Conservation (phyloP, 1,284 basidiomycete genomes). For the Papiliotrema flavescens region DNA sequence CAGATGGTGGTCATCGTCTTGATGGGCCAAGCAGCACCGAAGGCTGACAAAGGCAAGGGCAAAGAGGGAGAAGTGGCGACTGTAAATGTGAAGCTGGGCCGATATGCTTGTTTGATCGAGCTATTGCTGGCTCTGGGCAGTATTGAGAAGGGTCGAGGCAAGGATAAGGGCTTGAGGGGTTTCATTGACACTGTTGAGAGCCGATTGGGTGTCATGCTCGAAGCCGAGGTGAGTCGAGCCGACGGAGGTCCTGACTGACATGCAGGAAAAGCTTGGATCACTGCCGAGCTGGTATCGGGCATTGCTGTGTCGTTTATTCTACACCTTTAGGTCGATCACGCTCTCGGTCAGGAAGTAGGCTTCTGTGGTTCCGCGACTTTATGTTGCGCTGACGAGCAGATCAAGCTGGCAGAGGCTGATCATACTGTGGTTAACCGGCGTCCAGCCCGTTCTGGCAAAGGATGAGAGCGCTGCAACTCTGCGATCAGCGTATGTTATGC, state of each 20-base stretch:
- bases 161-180: conserved; percentile 37
- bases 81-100: conserved; percentile 60
- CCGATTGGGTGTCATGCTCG: conserved; percentile 58
- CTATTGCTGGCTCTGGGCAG: conserved; percentile 55
- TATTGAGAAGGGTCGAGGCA: conserved; percentile 33
- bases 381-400: neutral
- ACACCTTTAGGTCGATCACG: conserved; percentile 19
- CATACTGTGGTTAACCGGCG: conserved; percentile 3
- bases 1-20: conserved; percentile 73
- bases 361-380: neutral
- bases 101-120: conserved; percentile 63
- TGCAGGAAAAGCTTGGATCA: conserved; percentile 17
- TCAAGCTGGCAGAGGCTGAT: conserved; percentile 10
- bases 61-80: conserved; percentile 43
- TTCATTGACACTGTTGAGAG: conserved; percentile 61
- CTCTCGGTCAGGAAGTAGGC: conserved; percentile 18
- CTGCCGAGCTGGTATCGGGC: conserved; percentile 28
- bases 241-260: neutral
- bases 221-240: conserved; percentile 56
- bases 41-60: conserved; percentile 40
- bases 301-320: conserved; percentile 28
- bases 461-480: neutral
- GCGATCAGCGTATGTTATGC: neutral
- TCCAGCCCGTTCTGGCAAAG: neutral
- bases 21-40: conserved; percentile 28